Base-by-base conservation (phyloP, 2,329 filamentous ascomycete species). In the Chaetomiaceae sp. region DNA sequence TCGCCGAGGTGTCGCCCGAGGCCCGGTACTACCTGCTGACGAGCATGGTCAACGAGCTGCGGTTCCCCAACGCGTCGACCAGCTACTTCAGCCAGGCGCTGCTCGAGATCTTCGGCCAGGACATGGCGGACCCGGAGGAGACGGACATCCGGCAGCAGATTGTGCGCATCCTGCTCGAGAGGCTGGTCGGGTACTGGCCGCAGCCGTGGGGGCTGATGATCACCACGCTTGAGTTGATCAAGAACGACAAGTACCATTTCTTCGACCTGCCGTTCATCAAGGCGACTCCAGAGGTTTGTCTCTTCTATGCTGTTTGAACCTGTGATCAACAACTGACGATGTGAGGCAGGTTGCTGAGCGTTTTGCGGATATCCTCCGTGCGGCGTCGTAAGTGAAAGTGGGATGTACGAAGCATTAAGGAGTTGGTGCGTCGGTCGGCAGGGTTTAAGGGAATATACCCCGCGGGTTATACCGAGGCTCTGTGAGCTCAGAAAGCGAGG, bases 161-260 rank as follows among this genome's bases (percentile, higher is more conserved):
- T 48, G 88, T 88, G 42, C 81, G 91, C 38, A 82, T 96, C 19
- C 72, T 98, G 37, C 74, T 96, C 30, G 93, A 98, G 73, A 81
- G 93, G 39, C 73, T 96, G 38, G 79, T 94, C 49, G 86, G 88
- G 18, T 88, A 88, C 64, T 88, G 90, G 69, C 91, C 91, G 42
- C 91, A 97, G 64, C 91, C 94, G 15, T 97, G 91, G 91, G 94
- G 94, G 11, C 71, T 98, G 35, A 83, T 96, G 63, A 83, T 90
- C 52, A 91, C 89, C 29, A 77, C 95, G 51, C 71, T 93, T 53
- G 93, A 97, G 70, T 76, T 98, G 47, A 75, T 95, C 56, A 94
- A 95, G 73, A 96, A 95, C 63, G 83, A 86, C 44, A 87, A 83
- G 62, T 94, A 91, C 66, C 82, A 82, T 61, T 95, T 98, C 73